phyloP scores from a whole-genome alignment of 768 basidiomycete genomes.

The Tricholomella constricta region DNA sequence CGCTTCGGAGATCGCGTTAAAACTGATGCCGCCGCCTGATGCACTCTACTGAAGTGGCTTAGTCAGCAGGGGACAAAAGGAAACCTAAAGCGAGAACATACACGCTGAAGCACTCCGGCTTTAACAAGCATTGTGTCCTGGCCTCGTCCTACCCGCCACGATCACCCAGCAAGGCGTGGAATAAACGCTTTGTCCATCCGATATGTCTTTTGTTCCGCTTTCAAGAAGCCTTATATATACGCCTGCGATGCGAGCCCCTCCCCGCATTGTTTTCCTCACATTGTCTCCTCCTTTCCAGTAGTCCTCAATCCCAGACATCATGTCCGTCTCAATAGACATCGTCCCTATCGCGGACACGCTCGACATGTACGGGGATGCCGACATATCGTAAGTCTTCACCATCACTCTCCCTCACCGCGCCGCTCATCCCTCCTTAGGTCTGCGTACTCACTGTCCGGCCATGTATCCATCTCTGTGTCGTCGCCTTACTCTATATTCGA shows the following conservation, averaged over 20 bases:
- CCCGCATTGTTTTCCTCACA: slow-evolving; percentile 20
- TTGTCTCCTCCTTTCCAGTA: slow-evolving; percentile 16
- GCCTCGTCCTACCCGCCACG: not conserved
- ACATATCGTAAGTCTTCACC: slow-evolving; percentile 53
- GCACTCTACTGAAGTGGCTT: slow-evolving; percentile 2
- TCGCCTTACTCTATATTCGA: slow-evolving; percentile 60
- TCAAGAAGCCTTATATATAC: slow-evolving; percentile 19
- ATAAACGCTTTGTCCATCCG: slow-evolving; percentile 18
- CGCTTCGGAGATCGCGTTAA: not conserved
- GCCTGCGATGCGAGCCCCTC: slow-evolving; percentile 15
- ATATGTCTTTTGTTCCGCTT: slow-evolving; percentile 23
- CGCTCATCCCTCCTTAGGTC: slow-evolving; percentile 48
- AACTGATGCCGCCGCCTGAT: not conserved
- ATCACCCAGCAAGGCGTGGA: not conserved
- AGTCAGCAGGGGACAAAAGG: slow-evolving; percentile 26
- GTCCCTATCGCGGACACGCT: slow-evolving; percentile 56
- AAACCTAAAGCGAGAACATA: slow-evolving; percentile 21
- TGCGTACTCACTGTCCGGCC: slow-evolving; percentile 85
- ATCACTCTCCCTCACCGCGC: not conserved
- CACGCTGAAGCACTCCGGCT: not conserved
- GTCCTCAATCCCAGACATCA: slow-evolving; percentile 32
- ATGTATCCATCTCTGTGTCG: slow-evolving; percentile 66
- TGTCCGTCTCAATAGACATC: slow-evolving; percentile 71
- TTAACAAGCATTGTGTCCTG: slow-evolving; percentile 10
- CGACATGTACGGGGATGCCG: slow-evolving; percentile 72